Conservation (phyloP, 2,329 filamentous ascomycete genomes). For the Exophiala sideris region DNA sequence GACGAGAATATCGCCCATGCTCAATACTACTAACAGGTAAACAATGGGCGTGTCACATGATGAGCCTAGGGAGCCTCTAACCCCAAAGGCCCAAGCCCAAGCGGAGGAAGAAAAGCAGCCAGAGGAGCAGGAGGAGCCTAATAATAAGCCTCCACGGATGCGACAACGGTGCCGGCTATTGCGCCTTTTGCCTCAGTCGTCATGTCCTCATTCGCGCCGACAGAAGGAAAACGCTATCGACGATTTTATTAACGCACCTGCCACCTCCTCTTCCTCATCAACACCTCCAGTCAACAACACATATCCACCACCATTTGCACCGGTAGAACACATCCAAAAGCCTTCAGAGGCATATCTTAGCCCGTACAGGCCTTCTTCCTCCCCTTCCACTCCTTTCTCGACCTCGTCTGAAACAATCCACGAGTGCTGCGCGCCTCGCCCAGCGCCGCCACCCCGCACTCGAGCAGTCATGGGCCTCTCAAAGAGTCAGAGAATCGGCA, state of each 20-base stretch:
- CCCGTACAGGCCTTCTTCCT: slow-evolving; percentile 8
- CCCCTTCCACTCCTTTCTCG: neutral
- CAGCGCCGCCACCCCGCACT: slow-evolving; percentile 1
- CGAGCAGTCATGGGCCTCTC: slow-evolving; percentile 55
- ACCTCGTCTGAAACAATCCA: slow-evolving; percentile 20
- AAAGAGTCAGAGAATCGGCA: slow-evolving; percentile 86
- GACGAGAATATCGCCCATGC: neutral
- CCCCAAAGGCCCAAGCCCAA: neutral
- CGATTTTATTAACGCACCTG: neutral
- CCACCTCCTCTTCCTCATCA: slow-evolving; percentile 7
- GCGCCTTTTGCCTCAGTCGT: neutral
- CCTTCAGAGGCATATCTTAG: slow-evolving; percentile 18
- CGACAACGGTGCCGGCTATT: no score
- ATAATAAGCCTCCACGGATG: no score
- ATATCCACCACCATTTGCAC: slow-evolving; percentile 1
- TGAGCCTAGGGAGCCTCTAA: neutral
- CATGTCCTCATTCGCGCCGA: neutral
- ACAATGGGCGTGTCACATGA: neutral
- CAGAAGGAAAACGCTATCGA: neutral
- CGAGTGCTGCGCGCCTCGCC: slow-evolving; percentile 26
- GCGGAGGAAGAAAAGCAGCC: neutral
- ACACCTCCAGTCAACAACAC: slow-evolving; percentile 5
- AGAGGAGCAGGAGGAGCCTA: neutral
- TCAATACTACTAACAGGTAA: neutral
- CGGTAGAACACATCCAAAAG: slow-evolving; percentile 8